A percentile compares a stretch with the other conserved stretches of the same genome.
Evolutionary conservation across 164 flowering plant genomes (phyloP).

Genomic region (Magnolia kwangsiensis): DNA sequence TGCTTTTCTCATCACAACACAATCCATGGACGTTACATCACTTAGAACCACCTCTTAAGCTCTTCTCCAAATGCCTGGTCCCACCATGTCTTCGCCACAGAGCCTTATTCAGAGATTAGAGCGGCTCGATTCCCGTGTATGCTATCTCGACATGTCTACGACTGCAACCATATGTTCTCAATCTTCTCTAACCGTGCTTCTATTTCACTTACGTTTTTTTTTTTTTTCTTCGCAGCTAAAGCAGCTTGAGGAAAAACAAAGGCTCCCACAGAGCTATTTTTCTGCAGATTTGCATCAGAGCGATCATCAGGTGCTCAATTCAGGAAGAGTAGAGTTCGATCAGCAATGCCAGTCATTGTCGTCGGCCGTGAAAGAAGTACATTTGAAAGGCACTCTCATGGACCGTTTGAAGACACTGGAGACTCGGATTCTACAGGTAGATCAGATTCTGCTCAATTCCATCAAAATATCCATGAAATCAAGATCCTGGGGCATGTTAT

Average conservation of each 20-base stretch:
- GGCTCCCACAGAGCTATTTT: not conserved
- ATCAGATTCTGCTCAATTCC: not conserved
- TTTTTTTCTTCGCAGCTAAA: constrained; percentile 8
- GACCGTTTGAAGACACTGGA: constrained; percentile 5
- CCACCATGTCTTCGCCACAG: not conserved
- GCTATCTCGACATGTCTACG: not conserved
- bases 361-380: constrained; percentile 9
- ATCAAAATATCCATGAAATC: not conserved
- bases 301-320: not conserved
- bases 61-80: too few species aligned
- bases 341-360: constrained; percentile 8
- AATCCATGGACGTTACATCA: too few species aligned
- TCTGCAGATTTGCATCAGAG: not conserved
- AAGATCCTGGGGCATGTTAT: not conserved
- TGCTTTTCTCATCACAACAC: too few species aligned
- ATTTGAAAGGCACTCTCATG: constrained; percentile 15
- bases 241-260: constrained; percentile 9
- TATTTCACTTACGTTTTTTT: not conserved
- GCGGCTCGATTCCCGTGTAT: constrained; percentile 3
- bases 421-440: constrained; percentile 11
- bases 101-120: constrained; percentile 9
- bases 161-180: not conserved
- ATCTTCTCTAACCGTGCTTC: not conserved
- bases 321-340: not conserved
- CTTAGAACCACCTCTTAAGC: too few species aligned